phyloP scores from a whole-genome alignment of 163 green algal genomes.

The Scenedesmus sp. region DNA sequence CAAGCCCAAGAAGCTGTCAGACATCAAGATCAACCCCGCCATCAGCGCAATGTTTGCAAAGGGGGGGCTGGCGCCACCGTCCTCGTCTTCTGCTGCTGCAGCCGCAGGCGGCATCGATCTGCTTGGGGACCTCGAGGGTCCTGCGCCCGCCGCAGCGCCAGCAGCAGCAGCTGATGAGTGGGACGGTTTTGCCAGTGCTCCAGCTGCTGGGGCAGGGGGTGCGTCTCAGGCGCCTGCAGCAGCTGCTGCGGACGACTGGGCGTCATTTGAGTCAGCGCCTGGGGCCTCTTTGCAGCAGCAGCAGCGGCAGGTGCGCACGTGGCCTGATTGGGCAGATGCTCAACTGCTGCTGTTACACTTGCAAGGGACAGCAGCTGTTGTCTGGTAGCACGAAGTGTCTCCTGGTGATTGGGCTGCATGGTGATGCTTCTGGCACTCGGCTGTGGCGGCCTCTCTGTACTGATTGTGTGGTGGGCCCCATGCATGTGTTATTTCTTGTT shows the following conservation, averaged over 20 bases:
- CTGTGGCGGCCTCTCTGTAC: no score
- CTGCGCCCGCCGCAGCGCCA: slow-evolving; percentile 45
- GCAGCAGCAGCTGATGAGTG: slow-evolving; percentile 34
- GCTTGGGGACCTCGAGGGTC: slow-evolving; percentile 62
- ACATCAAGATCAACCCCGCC: slow-evolving; percentile 86
- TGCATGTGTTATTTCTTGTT: no score
- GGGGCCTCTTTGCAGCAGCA: not conserved
- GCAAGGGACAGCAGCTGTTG: not conserved
- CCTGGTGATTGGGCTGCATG: no score
- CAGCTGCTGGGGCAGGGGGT: not conserved
- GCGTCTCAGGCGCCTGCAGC: not conserved
- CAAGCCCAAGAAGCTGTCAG: slow-evolving; percentile 81
- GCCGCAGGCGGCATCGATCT: slow-evolving; percentile 66
- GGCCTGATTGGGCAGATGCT: no score
- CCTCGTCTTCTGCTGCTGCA: not conserved
- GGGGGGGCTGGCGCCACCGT: slow-evolving; percentile 22
- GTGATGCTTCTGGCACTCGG: no score
- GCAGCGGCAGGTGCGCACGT: not conserved
- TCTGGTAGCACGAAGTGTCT: no score
- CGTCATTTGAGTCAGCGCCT: slow-evolving; percentile 54
- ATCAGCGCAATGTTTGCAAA: slow-evolving; percentile 79
- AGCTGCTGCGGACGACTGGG: slow-evolving; percentile 36
- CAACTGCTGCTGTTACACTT: not conserved
- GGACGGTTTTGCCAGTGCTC: slow-evolving; percentile 44
- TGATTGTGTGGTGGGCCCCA: no score